Base-by-base conservation (phyloP, 2,329 filamentous ascomycete genomes). In the Tolypocladium paradoxum region DNA sequence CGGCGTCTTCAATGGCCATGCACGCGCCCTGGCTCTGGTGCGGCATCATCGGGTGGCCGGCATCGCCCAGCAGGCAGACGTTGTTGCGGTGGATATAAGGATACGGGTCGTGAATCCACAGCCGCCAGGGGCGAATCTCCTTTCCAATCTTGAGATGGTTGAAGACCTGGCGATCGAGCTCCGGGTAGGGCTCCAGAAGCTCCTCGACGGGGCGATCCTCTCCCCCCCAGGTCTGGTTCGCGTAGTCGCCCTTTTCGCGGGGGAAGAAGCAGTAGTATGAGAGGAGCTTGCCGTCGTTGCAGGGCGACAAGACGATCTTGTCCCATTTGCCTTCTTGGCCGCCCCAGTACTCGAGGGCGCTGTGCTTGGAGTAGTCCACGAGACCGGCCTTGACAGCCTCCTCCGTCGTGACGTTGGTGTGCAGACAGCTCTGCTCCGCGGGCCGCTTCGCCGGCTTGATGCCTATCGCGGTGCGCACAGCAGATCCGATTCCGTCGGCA, bases 211-310 rank as follows among this genome's bases (percentile, higher is more conserved):
- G 74, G 2, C 68, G 63, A 7, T 73, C 73, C 29, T 78, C 76
- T 0, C 70, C 70, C 0, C 76, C 79, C 82, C 83, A 86, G 11
- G 73, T 74, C 51, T 87, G 82, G 45, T 69, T 77, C 3, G 74
- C 72, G 62, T 82, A 86, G 62, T 87, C 81, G 7, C 80, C 79
- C 55, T 75, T 66, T 11, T 57, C 59, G 48, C 64, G 74, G 0
- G 82, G 77, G 64, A 84, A 86, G 73, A 86, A 85, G 68, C 82
- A 85, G 68, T 87, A 87, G 69, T 84, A 87, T 0, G 82, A 85
- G 3, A 86, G 72, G 3, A 86, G 69, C 55, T 78, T 78, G 51
- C 83, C 83, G 24, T 77, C 78, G 61, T 85, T 84, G 69, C 84
- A 87, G 6, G 84, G 82, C 0, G 82, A 85, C 2, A 87, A 70